These are phyloP conservation scores for Tinospora cordifolia DNA, from an alignment of 164 flowering plant species.

Conservation along the genomic window DNA sequence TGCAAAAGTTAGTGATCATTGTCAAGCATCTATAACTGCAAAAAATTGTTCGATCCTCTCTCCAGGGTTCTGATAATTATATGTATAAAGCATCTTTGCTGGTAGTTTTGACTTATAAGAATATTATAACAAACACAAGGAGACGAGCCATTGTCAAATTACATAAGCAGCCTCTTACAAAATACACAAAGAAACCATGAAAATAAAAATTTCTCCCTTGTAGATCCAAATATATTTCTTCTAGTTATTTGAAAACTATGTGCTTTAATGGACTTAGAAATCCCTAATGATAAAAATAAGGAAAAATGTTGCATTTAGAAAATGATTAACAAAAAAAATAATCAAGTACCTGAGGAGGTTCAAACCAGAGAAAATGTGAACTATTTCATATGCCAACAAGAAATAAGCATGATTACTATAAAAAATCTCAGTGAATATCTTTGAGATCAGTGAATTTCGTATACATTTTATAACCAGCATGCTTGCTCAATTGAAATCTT, in stretches of 20 bases:
- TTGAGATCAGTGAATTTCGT: background rate
- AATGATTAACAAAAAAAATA: background rate
- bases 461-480: background rate
- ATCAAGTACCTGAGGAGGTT: slow-evolving; percentile 72
- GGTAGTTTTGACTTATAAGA: too few relatives aligned
- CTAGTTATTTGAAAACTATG: background rate
- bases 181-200: too few relatives aligned
- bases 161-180: too few relatives aligned
- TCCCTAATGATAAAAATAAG: too few relatives aligned
- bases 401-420: background rate
- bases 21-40: background rate
- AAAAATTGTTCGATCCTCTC: background rate
- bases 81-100: background rate
- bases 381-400: background rate
- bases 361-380: slow-evolving; percentile 26
- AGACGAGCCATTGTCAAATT: background rate
- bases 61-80: background rate
- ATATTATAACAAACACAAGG: background rate
- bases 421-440: background rate
- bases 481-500: background rate
- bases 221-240: background rate
- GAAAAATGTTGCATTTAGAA: too few relatives aligned
- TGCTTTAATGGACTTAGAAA: background rate
- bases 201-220: too few relatives aligned
- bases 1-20: background rate